Percentiles rank a stretch among this genome's conserved stretches.
Conservation (phyloP, 345 rosid genomes). For the Leavenworthia alabamica region DNA sequence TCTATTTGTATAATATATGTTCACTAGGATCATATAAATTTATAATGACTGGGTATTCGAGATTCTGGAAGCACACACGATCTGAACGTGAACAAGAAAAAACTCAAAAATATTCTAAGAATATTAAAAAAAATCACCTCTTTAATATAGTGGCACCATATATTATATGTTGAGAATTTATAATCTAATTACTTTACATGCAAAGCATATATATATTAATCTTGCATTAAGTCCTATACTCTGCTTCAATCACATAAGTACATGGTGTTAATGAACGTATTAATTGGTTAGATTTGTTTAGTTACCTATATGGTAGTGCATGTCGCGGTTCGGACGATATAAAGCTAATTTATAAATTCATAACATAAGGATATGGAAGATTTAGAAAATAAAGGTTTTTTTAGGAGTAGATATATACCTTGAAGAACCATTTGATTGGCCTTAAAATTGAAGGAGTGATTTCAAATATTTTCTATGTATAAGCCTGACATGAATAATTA, state of each 20-base stretch:
- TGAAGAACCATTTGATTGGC: no score
- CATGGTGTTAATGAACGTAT: not conserved
- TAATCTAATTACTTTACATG: not conserved
- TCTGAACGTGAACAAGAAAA: conserved; percentile 18
- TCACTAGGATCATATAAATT: not conserved
- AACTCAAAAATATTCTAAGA: conserved; percentile 11
- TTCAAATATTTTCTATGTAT: no score
- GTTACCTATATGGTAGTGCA: not conserved
- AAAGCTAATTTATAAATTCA: not conserved
- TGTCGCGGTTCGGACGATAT: not conserved
- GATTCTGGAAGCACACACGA: conserved; percentile 20
- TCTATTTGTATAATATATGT: not conserved
- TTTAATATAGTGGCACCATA: not conserved
- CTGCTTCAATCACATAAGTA: not conserved
- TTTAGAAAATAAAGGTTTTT: not conserved
- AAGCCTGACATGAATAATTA: no score
- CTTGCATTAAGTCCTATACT: not conserved
- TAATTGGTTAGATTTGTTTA: not conserved
- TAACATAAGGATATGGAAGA: not conserved
- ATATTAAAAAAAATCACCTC: not conserved
- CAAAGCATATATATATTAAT: conserved; percentile 3
- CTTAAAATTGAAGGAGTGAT: no score
- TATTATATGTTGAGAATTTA: conserved; percentile 9
- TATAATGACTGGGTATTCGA: not conserved
- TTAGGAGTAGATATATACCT: not conserved